A percentile compares a stretch with the other conserved stretches of the same genome.
Conservation (phyloP, 2,329 filamentous ascomycete genomes). For the Exophiala aquamarina region DNA sequence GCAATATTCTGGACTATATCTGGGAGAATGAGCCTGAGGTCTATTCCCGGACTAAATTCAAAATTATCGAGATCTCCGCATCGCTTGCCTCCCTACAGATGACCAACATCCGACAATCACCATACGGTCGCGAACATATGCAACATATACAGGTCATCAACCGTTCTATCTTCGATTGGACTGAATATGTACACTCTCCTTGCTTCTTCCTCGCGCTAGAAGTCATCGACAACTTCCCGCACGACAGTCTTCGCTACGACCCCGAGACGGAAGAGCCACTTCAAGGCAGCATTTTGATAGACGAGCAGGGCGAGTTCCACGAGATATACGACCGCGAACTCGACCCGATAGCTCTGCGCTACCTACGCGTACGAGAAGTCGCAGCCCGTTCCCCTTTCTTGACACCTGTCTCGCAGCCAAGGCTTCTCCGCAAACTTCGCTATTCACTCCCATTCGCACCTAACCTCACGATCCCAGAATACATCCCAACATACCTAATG, state of each 20-base stretch:
- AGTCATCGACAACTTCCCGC: conserved; percentile 97
- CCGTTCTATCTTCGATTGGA: conserved; percentile 92
- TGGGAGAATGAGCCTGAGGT: conserved; percentile 85
- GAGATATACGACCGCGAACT: conserved; percentile 84
- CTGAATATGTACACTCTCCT: conserved; percentile 79
- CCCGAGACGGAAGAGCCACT: conserved; percentile 74
- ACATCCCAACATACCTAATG: conserved; percentile 91
- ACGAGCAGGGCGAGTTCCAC: conserved; percentile 82
- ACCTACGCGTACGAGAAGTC: conserved; percentile 78
- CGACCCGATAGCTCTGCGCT: conserved; percentile 80
- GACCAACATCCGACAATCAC: conserved; percentile 62
- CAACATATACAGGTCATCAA: conserved; percentile 94
- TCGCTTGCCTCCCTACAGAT: conserved; percentile 76
- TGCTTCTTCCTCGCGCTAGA: conserved; percentile 98
- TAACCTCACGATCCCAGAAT: conserved; percentile 82
- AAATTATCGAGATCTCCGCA: conserved; percentile 92
- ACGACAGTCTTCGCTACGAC: conserved; percentile 92
- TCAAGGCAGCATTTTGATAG: conserved; percentile 86
- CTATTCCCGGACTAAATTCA: conserved; percentile 89
- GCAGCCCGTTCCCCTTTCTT: conserved; percentile 53
- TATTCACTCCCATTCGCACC: conserved; percentile 67
- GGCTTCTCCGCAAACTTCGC: conserved; percentile 61
- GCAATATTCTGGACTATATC: conserved; percentile 97
- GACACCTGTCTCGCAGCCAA: conserved; percentile 49
- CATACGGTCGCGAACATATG: conserved; percentile 71